phyloP scores from a whole-genome alignment of 495 filamentous ascomycete genomes.

The Neurospora pannonica region DNA sequence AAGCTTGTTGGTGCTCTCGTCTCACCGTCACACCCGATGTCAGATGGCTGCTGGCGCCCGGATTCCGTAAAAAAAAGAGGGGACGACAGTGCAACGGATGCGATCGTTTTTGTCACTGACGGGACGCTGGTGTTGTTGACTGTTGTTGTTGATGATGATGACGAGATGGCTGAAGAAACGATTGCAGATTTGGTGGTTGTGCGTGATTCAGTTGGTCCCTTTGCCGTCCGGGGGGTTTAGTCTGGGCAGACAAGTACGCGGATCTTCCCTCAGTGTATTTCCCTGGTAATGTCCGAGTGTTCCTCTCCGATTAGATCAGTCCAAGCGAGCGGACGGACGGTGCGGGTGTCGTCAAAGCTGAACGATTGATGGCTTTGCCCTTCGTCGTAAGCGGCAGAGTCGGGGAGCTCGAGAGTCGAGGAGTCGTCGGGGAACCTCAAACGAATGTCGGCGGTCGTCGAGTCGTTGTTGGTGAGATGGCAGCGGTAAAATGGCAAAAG shows the following conservation, averaged over 20 bases:
- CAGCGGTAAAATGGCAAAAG: neutral
- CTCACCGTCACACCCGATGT: neutral
- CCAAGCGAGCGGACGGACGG: neutral
- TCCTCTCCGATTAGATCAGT: neutral
- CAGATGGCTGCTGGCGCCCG: neutral
- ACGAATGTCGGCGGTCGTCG: neutral
- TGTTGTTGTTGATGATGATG: neutral
- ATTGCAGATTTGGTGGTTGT: neutral
- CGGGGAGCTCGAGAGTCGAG: neutral
- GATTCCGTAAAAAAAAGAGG: neutral
- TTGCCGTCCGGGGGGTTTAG: neutral
- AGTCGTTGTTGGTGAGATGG: neutral
- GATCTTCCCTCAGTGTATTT: neutral
- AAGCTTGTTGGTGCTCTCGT: neutral
- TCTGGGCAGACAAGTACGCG: neutral
- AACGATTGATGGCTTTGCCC: neutral
- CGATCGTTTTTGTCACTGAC: neutral
- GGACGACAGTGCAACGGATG: neutral
- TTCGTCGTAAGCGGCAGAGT: neutral
- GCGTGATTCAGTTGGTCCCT: neutral
- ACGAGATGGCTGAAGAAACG: neutral
- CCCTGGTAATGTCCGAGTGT: neutral
- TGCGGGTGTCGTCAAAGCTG: neutral
- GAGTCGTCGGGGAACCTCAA: neutral
- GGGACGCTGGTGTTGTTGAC: neutral